Base-by-base conservation (phyloP, 805 yeast genomes). In the Kuraishia hungarica region DNA sequence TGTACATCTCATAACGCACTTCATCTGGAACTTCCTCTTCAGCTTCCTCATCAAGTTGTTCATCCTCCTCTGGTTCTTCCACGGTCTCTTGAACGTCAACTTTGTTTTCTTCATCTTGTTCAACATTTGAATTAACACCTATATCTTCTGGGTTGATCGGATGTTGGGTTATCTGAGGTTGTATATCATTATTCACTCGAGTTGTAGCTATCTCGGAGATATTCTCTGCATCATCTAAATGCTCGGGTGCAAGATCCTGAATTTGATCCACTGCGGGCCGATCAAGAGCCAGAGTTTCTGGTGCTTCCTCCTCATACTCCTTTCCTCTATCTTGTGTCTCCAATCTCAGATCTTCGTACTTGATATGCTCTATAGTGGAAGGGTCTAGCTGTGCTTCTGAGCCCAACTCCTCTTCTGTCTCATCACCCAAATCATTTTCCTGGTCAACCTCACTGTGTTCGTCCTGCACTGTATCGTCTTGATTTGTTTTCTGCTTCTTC, bases 1-100 rank as follows among this genome's bases (percentile, higher is more conserved):
- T 50, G 43, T 64, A 68, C 52, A 64, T 61, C 59, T 77, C 81
- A 50, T 71, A 71, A 29, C 62, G 63, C 48, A 71, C 60, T 20
- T 60, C 65, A 35, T 65, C 64, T 11, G 67, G 65, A 13, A 60
- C 62, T 4, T 56, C 62, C 11, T 54, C 54, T 39, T 56, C 58
- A 2, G 50, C 58, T 2, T 57, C 62, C 43, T 35, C 43, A 13
- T 35, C 43, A 8, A 35, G n/a, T 13, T 26, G 29, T 10, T 35
- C 43, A 7, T 35, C 43, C 4, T 13, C 43, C 17, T 13, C n/a
- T 2, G 43, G 17, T 15, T 35, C 43, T 28, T 28, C 35, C 35
- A 7, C 35, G 10, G 11, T 11, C 43, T 35, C 43, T 35, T 35
- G n/a, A 26, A 26, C 10, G 10, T 26, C 29, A 26, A 26, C 29